Percentiles rank a stretch among this genome's conserved stretches.
Evolutionary conservation across 1,284 basidiomycete genomes (phyloP).

Genomic region (Fistulina hepatica): DNA sequence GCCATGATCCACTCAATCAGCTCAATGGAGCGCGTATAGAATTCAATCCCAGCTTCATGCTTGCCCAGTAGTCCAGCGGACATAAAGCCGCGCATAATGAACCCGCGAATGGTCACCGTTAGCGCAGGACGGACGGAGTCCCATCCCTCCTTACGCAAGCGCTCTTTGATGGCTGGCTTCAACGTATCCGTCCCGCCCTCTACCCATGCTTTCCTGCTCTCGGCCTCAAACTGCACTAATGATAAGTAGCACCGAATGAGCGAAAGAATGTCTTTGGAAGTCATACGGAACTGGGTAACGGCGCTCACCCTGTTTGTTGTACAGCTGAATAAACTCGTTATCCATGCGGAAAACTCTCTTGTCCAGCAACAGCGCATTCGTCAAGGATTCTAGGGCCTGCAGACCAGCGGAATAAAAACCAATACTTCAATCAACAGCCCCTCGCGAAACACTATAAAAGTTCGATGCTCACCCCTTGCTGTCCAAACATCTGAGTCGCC

Average conservation of each 20-base stretch:
- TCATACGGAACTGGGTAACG: not conserved
- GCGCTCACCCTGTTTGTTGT: conserved; percentile 20
- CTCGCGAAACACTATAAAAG: not conserved
- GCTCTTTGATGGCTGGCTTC: conserved; percentile 17
- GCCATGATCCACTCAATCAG: conserved; percentile 19
- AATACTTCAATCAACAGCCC: not conserved
- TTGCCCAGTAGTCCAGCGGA: conserved; percentile 6
- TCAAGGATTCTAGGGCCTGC: conserved; percentile 20
- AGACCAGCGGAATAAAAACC: not conserved
- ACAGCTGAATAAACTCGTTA: conserved; percentile 14
- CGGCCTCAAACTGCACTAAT: conserved; percentile 15
- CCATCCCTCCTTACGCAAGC: conserved; percentile 21
- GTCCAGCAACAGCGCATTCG: conserved; percentile 26
- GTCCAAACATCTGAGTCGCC: conserved; percentile 7
- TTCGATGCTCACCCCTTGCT: not conserved
- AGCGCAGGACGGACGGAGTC: conserved; percentile 21
- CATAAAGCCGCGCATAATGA: conserved; percentile 21
- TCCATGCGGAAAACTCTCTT: conserved; percentile 23
- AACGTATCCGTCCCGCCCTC: conserved; percentile 16
- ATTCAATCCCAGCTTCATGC: conserved; percentile 13
- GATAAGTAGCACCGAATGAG: not conserved
- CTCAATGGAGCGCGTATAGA: conserved; percentile 14
- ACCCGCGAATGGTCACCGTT: conserved; percentile 21
- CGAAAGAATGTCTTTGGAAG: not conserved
- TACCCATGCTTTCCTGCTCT: conserved; percentile 12